These are phyloP conservation scores for Leucaena leucocephala DNA, from an alignment of 306 rosid species.

Conservation along the genomic window DNA sequence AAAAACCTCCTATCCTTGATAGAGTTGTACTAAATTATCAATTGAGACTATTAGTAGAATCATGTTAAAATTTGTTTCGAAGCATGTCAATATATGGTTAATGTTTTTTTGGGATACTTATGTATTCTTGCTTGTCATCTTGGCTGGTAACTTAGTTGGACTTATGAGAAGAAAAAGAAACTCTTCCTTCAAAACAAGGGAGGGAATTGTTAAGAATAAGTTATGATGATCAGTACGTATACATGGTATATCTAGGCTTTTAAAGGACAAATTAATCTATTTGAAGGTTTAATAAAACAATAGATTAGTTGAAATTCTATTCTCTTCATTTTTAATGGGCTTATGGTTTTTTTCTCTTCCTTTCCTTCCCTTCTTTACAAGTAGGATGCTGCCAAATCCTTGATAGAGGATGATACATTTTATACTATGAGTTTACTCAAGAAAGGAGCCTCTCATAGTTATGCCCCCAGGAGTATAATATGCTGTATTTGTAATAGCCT, in stretches of 20 bases:
- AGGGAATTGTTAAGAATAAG: background rate
- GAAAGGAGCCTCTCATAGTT: conserved; percentile 94
- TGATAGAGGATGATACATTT: conserved; percentile 92
- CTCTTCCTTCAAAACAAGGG: background rate
- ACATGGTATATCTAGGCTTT: conserved; percentile 17
- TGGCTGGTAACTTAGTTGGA: conserved; percentile 19
- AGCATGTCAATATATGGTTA: conserved; percentile 27
- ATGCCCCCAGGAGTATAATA: conserved; percentile 68
- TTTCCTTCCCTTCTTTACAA: conserved; percentile 18
- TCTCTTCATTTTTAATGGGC: conserved; percentile 14
- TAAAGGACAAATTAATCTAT: conserved; percentile 18
- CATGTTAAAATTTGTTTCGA: conserved; percentile 7
- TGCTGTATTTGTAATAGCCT: conserved; percentile 80
- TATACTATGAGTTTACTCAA: conserved; percentile 92
- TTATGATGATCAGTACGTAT: conserved; percentile 7
- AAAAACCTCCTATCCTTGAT: conserved; percentile 27
- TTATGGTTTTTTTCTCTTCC: conserved; percentile 19
- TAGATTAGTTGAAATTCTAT: conserved; percentile 19
- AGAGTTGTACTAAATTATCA: conserved; percentile 3
- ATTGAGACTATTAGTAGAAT: conserved; percentile 24
- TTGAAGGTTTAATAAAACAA: background rate
- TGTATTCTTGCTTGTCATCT: conserved; percentile 2
- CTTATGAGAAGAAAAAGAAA: background rate
- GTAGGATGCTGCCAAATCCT: conserved; percentile 92
- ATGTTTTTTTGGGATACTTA: background rate